Evolutionary conservation across 2,329 filamentous ascomycete genomes (phyloP), one percentile per base, ranked within the genome.

Genomic region (Colletotrichum eremochloae): DNA sequence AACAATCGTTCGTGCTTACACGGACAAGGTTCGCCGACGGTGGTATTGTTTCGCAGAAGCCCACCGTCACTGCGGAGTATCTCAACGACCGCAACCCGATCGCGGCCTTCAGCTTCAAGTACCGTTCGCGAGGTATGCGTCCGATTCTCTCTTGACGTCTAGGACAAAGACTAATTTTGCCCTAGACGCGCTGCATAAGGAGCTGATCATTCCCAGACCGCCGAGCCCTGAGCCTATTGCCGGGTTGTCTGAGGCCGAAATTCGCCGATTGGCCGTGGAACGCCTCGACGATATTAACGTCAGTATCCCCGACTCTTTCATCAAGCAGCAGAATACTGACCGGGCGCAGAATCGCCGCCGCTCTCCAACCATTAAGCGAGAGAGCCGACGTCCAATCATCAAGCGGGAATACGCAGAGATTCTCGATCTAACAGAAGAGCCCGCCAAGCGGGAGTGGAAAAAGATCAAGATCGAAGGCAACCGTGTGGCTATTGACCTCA

Each of bases 81-180:
- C 29, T 31, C 24, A 53, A 70, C 15, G 72, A 44, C 57, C 15
- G 67, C 63, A 12, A 53, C 9, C 63, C 73, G 4, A 48, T 74
- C 20, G 71, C 67, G 29, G 46, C 60, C 31, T 77, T 76, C 61
- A 73, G 36, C 44, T 79, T 79, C 70, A 76, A 76, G 36, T 79
- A 79, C 50, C 72, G 77, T 15, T 77, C 74, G 29, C 63, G 67
- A 40, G 71, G 77, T 77, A 69, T 24, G 74, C 8, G 36, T 18
- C 31, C 15, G 2, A 42, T 12, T 7, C 12, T 50, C 7, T 4
- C 24, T 1, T 14, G 5, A 2, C 15, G 20, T 8, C 6, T 9
- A 11, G 20, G 1, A 14, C 8, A 20, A 15, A 20, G 33, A 24
- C 67, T 70, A 24, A 70, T 66, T 42, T 29, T 44, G 20, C 8